Evolutionary conservation across 2,329 filamentous ascomycete genomes (phyloP), one percentile per base, ranked within the genome.

Genomic region (Hypoxylon sp.): DNA sequence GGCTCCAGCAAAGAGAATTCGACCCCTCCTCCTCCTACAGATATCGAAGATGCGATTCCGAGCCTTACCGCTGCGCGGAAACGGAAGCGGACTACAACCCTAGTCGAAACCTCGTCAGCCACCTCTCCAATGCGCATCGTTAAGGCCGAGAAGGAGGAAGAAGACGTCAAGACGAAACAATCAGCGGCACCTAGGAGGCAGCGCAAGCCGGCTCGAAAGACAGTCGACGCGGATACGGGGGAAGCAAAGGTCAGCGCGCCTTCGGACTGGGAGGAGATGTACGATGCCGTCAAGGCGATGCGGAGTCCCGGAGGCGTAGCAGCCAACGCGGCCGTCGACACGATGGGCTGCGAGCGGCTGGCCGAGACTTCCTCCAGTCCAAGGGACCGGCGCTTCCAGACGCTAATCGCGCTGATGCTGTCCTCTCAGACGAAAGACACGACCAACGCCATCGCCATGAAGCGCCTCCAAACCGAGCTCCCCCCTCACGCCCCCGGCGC

Each of bases 391-490:
- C 87, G 94, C 5, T 94, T 96, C 72, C 94, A 97, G 74, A 97
- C 93, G 2, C 86, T 97, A 28, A 84, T 97, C 38, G 88, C 93
- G 12, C 83, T 97, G 67, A 97, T 97, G 94, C 85, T 97, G 32
- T 95, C 91, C 33, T 93, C 90, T 51, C 94, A 97, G 81, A 97
- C 94, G 8, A 97, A 97, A 77, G 94, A 97, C 78, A 96, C 93
- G 0, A 92, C 95, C 60, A 97, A 92, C 22, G 91, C 93, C 0
- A 91, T 88, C 12, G 93, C 91, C 5, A 97, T 97, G 89, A 85
- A 84, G 73, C 86, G 88, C 20, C 82, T 97, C 64, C 91, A 96
- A 79, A 88, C 87, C 3, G 89, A 93, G 72, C 87, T 97, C 70
- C 85, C 83, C 78, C 83, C 84, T 1, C 73, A 80, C 70, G 64